phyloP scores from a whole-genome alignment of 2,329 filamentous ascomycete genomes.

The Macrophomina tecta region DNA sequence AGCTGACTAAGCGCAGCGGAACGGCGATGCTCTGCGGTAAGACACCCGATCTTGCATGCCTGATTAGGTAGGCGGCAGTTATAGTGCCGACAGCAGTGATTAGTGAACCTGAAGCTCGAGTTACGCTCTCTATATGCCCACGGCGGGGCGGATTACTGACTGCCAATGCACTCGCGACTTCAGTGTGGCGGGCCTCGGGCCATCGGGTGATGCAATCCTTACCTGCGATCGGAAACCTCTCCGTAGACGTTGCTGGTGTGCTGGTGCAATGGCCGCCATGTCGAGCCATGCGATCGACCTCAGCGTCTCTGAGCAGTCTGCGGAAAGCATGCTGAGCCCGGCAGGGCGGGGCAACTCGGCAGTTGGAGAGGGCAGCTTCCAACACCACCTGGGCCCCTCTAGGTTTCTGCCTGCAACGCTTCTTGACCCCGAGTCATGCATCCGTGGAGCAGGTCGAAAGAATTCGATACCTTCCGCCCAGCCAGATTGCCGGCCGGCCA shows the following conservation, averaged over 20 bases:
- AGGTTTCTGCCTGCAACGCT: neutral
- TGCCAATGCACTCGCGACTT: neutral
- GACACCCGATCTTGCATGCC: neutral
- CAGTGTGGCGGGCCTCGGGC: neutral
- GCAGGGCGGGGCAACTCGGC: neutral
- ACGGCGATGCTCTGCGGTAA: neutral
- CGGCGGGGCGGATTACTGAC: too few relatives aligned
- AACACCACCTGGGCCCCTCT: neutral
- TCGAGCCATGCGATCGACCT: too few relatives aligned
- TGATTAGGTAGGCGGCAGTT: neutral
- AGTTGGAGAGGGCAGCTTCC: neutral
- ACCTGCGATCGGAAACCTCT: neutral
- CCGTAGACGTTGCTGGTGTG: neutral
- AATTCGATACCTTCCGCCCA: neutral
- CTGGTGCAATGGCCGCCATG: neutral
- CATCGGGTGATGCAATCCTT: neutral
- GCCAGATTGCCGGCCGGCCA: neutral
- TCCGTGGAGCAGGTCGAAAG: neutral
- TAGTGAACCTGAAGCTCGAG: conserved; percentile 8
- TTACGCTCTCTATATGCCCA: neutral
- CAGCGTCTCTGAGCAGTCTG: too few relatives aligned
- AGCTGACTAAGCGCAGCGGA: too few relatives aligned
- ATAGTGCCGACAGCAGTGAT: neutral
- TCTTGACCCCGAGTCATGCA: neutral
- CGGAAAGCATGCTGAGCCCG: too few relatives aligned